A percentile compares a stretch with the other conserved stretches of the same genome.
Conservation (phyloP, 2,329 filamentous ascomycete species). For the Didymella sp. region DNA sequence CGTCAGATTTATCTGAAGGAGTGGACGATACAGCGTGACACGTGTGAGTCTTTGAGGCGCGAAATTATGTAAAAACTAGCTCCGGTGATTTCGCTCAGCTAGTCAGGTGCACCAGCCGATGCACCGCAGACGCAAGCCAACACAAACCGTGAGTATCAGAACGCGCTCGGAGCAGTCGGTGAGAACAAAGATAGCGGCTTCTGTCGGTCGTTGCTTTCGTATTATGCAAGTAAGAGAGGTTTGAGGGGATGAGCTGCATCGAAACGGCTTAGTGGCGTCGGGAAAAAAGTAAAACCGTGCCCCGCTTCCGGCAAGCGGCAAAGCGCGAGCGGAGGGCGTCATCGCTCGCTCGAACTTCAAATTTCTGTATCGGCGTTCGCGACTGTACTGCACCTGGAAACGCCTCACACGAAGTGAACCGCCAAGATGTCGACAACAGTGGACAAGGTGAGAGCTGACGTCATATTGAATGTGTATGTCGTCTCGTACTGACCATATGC, state of each 20-base stretch:
- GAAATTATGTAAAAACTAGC: conserved; percentile 42
- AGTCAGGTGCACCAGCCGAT: conserved; percentile 28
- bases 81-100: conserved; percentile 26
- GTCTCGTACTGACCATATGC: conserved; percentile 5
- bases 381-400: conserved; percentile 11
- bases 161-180: background rate
- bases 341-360: conserved; percentile 39
- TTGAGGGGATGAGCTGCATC: conserved; percentile 8
- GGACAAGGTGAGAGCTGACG: conserved; percentile 74
- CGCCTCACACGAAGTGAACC: conserved; percentile 4
- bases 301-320: conserved; percentile 27
- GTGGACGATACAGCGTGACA: conserved; percentile 15
- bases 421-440: conserved; percentile 87
- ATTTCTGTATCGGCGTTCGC: conserved; percentile 35
- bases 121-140: conserved; percentile 15
- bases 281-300: conserved; percentile 20
- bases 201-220: conserved; percentile 26
- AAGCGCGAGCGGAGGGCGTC: conserved; percentile 27
- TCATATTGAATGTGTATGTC: background rate
- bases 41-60: conserved; percentile 16
- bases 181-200: conserved; percentile 28
- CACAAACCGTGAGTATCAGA: conserved; percentile 17
- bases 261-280: conserved; percentile 1
- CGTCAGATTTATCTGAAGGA: conserved; percentile 20
- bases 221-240: conserved; percentile 14